phyloP scores from a whole-genome alignment of 2,329 filamentous ascomycete genomes.

The Verticillium alfalfae region DNA sequence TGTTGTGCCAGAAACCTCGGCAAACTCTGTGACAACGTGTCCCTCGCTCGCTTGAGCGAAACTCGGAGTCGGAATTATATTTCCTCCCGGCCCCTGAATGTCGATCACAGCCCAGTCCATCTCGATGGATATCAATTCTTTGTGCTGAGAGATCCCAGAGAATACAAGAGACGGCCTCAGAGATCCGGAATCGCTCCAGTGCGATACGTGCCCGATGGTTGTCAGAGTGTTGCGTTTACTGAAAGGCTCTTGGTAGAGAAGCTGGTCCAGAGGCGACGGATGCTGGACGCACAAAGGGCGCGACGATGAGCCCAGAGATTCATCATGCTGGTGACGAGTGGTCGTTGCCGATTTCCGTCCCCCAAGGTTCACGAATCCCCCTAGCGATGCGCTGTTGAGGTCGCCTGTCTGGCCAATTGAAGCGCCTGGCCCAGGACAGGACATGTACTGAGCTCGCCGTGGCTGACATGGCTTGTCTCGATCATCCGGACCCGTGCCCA shows the following conservation, averaged over 20 bases:
- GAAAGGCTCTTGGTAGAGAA: neutral
- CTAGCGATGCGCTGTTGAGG: neutral
- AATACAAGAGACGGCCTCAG: neutral
- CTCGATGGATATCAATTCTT: neutral
- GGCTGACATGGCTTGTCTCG: neutral
- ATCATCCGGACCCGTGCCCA: neutral
- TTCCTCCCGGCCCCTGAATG: neutral
- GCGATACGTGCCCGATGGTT: neutral
- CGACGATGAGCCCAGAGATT: neutral
- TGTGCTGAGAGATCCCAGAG: neutral
- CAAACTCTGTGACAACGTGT: conserved; percentile 1
- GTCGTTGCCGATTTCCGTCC: neutral
- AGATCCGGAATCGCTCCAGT: neutral
- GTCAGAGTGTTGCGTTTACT: neutral
- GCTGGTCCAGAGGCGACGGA: neutral
- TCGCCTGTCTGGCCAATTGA: neutral
- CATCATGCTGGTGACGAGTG: neutral
- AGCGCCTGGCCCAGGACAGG: neutral
- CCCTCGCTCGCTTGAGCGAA: neutral
- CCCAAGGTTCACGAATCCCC: neutral
- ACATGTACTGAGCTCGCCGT: neutral
- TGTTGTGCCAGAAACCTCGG: conserved; percentile 9
- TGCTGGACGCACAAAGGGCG: neutral
- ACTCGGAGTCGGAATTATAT: neutral
- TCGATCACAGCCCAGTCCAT: neutral